Conservation (phyloP, 139 green algal genomes). For the Raphidocelis subcapitata region DNA sequence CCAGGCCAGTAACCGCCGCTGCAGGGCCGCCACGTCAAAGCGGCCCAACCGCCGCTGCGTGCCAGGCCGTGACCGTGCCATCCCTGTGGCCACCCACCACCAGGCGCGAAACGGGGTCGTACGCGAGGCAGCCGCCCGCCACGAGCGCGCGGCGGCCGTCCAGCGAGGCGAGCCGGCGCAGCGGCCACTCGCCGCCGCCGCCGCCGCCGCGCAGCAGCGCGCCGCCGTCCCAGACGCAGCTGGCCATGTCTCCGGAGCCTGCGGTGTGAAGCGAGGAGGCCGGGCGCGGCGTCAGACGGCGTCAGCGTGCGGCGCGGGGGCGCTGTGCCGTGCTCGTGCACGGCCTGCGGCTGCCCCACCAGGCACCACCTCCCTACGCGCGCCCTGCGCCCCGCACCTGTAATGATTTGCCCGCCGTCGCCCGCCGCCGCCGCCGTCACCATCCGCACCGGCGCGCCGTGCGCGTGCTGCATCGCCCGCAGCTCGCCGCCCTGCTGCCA, state of each 20-base stretch:
- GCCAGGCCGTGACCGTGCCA: constrained; percentile 14
- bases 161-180: background rate
- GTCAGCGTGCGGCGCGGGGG: too few relatives aligned
- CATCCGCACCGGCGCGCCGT: constrained; percentile 3
- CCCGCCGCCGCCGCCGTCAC: background rate
- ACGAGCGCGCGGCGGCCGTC: background rate
- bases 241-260: background rate
- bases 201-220: background rate
- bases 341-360: too few relatives aligned
- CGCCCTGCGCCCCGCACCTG: background rate
- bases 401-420: background rate
- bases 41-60: background rate
- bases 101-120: constrained; percentile 1
- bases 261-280: background rate
- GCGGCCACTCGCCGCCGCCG: background rate
- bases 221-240: background rate
- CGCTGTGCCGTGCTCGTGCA: too few relatives aligned
- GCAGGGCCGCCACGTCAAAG: too few relatives aligned
- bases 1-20: background rate
- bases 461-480: background rate
- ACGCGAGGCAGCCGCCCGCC: background rate
- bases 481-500: constrained; percentile 10
- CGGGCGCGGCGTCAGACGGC: background rate
- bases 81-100: constrained; percentile 3
- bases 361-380: background rate